Evolutionary conservation across 345 rosid species (phyloP).

Genomic region (Brassica carinata): DNA sequence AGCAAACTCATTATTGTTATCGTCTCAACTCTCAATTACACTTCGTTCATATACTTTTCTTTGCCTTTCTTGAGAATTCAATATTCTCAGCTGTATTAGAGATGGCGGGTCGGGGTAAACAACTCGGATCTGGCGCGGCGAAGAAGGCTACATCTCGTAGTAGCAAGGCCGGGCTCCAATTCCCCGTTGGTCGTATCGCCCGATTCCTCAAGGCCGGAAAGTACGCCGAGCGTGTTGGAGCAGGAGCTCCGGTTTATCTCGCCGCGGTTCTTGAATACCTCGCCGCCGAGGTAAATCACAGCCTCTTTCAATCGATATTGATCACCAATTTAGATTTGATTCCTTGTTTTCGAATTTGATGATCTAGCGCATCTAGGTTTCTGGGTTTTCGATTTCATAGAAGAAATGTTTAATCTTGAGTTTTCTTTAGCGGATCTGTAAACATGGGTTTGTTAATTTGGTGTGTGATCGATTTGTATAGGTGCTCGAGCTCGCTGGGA

Average conservation of each 20-base stretch:
- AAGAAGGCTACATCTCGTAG: slow-evolving; percentile 92
- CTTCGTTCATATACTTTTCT: background rate
- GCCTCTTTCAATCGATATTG: background rate
- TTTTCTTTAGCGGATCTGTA: background rate
- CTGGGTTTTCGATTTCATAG: background rate
- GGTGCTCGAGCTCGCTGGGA: slow-evolving; percentile 91
- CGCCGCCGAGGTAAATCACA: slow-evolving; percentile 70
- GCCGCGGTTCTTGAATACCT: slow-evolving; percentile 97
- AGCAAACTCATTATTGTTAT: background rate
- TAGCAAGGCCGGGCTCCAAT: slow-evolving; percentile 93
- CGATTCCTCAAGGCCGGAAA: slow-evolving; percentile 91
- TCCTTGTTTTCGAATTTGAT: background rate
- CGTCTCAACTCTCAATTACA: background rate
- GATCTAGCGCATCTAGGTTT: background rate
- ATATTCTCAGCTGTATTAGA: background rate
- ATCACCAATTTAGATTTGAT: background rate
- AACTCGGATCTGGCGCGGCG: slow-evolving; percentile 76
- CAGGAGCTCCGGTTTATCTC: slow-evolving; percentile 98
- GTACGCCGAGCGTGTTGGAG: slow-evolving; percentile 95
- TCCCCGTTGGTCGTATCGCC: slow-evolving; percentile 93
- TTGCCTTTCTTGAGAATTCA: background rate
- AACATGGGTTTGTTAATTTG: background rate
- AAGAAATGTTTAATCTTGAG: background rate
- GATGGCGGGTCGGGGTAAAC: slow-evolving; percentile 94
- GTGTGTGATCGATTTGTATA: background rate